Evolutionary conservation across 2,329 filamentous ascomycete species (phyloP), one percentile per base, ranked within the genome.

Genomic region (Talaromyces sp.): DNA sequence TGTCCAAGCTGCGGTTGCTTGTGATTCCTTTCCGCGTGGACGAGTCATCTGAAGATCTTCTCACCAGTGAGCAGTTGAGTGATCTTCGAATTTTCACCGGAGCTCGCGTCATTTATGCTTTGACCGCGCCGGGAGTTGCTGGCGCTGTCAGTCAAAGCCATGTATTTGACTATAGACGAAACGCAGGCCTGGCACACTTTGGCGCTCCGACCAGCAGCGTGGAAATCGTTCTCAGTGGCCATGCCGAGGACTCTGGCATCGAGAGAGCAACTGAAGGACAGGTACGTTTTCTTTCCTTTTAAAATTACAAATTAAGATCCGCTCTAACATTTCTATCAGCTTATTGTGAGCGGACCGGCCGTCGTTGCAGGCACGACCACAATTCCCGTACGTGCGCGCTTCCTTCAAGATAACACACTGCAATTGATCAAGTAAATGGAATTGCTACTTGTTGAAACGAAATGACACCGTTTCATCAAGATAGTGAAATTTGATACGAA

Each of bases 101-200:
- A 30, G 88, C 92, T 1, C 86, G 92, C 57, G 82, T 97, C 61
- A 82, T 96, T 57, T 96, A 98, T 74, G 93, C 92, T 3, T 81
- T 99, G 59, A 90, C 92, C 19, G 87, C 90, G 0, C 81, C 91
- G 27, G 85, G 86, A 63, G 90, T 98, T n/a, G 93, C 93, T 2
- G 95, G 95, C 42, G 89, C 93, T 0, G 85, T 96, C n/a, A 81
- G 89, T 1, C 93, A 98, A 77, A 96, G 91, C 8, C 88, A 91
- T 64, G 83, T 93, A 44, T 96, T 91, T 71, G 93, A 98, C 73
- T 98, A 98, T 74, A 82, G 93, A 55, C 76, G 76, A 39, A 73
- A 75, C 19, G 64, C 66, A 13, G 76, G 75, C 52, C 77, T 78
- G 53, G 80, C 76, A 62, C 92, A 96, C 73, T 96, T 98, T 70